These are phyloP conservation scores for Exophiala bonariae DNA, from an alignment of 2,329 filamentous ascomycete species.

Conservation along the genomic window DNA sequence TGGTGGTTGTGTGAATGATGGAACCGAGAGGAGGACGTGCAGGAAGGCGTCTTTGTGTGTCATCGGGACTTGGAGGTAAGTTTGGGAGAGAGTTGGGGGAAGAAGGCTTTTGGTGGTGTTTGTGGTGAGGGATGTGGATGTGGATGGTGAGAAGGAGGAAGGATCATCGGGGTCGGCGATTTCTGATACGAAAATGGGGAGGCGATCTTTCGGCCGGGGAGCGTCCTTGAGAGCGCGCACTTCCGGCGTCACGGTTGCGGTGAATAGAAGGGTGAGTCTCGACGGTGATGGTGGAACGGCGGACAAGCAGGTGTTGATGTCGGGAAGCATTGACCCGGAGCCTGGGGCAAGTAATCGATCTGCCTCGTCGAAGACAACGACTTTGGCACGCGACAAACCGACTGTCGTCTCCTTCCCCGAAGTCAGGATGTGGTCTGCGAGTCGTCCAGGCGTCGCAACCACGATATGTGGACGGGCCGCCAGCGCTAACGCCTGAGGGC, in stretches of 20 bases:
- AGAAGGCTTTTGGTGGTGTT: conserved; percentile 46
- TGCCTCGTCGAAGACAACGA: conserved; percentile 93
- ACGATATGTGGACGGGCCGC: conserved; percentile 83
- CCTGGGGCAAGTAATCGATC: conserved; percentile 78
- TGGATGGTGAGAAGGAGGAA: conserved; percentile 58
- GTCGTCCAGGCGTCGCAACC: conserved; percentile 87
- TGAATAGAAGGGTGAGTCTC: conserved; percentile 94
- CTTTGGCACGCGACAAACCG: conserved; percentile 74
- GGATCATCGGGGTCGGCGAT: conserved; percentile 78
- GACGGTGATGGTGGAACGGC: conserved; percentile 74
- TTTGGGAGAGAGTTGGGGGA: conserved; percentile 77
- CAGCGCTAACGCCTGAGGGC: conserved; percentile 81
- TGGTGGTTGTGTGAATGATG: conserved; percentile 17
- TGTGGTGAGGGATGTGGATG: no score
- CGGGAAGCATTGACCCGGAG: conserved; percentile 86
- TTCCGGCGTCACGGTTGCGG: conserved; percentile 90
- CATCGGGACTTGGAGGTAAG: conserved; percentile 82
- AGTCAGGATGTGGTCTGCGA: conserved; percentile 89
- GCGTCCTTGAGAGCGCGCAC: conserved; percentile 82
- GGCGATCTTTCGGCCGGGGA: conserved; percentile 67
- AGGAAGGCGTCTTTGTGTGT: conserved; percentile 95
- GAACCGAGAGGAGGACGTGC: conserved; percentile 69
- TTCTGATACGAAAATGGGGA: conserved; percentile 84
- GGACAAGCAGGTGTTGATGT: conserved; percentile 84
- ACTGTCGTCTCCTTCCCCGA: conserved; percentile 89